Conservation (phyloP, 75 land plant species). For the Chamaecyparis obtusa region DNA sequence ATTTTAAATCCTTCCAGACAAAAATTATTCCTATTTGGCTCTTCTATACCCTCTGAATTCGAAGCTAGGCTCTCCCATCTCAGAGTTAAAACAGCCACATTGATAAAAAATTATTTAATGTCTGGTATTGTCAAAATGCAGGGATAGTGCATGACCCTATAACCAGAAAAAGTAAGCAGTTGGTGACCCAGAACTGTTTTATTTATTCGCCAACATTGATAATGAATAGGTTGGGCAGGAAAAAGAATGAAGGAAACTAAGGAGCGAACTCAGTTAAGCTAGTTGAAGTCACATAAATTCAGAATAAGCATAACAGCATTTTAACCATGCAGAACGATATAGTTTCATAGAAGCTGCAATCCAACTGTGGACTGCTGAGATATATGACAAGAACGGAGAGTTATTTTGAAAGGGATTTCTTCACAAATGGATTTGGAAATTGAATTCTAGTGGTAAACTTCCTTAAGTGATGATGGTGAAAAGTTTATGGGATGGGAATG, state of each 20-base stretch:
- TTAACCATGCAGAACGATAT: not conserved
- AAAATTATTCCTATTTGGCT: not conserved
- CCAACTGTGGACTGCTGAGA: no score
- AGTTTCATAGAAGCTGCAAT: not conserved
- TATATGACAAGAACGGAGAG: not conserved
- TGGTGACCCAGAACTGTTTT: not conserved
- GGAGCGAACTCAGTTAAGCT: not conserved
- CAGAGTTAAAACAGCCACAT: not conserved
- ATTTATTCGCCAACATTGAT: not conserved
- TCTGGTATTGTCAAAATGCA: not conserved
- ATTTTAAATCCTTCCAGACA: not conserved
- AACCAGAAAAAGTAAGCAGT: not conserved
- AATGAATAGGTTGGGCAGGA: not conserved
- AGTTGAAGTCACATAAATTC: not conserved
- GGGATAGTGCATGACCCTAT: not conserved
- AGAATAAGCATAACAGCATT: not conserved
- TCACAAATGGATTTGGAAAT: not conserved
- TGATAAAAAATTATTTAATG: not conserved
- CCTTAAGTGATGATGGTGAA: no score
- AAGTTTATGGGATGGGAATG: no score
- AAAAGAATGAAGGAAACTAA: not conserved
- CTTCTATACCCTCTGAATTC: not conserved
- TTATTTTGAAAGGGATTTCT: not conserved
- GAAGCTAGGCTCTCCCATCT: not conserved
- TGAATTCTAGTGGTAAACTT: no score